Conservation (phyloP, 495 filamentous ascomycete genomes). For the Chaetomium tenue region DNA sequence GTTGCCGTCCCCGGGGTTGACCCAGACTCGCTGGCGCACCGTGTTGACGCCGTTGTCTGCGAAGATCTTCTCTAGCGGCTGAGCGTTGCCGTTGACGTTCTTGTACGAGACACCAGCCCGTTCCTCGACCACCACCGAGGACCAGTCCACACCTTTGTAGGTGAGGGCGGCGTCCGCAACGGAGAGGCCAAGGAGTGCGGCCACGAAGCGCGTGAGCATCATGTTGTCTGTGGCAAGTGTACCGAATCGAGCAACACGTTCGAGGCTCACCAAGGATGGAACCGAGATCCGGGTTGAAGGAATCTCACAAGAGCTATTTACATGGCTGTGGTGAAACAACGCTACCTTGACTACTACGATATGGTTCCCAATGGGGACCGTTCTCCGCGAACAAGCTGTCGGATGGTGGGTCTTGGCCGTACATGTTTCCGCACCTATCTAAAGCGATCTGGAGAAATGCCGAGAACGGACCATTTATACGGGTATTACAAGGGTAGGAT, state of each 20-base stretch:
- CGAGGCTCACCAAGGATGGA: neutral
- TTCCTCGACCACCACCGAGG: constrained; percentile 65
- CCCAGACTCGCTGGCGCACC: constrained; percentile 70
- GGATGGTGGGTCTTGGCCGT: neutral
- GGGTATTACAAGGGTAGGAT: constrained; percentile 11
- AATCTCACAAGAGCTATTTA: neutral
- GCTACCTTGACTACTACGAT: neutral
- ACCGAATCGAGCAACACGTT: neutral
- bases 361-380: neutral
- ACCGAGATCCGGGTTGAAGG: neutral
- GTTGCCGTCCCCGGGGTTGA: constrained; percentile 61
- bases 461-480: neutral
- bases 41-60: constrained; percentile 65
- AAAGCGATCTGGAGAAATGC: neutral
- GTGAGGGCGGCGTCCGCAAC: constrained; percentile 49
- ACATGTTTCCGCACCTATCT: neutral
- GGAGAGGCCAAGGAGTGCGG: constrained; percentile 25
- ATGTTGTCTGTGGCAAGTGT: constrained; percentile 14
- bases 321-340: neutral
- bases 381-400: neutral
- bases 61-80: constrained; percentile 63
- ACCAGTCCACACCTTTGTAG: constrained; percentile 71
- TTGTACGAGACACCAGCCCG: constrained; percentile 59
- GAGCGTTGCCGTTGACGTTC: constrained; percentile 49
- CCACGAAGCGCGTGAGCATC: constrained; percentile 22